Percentiles rank a stretch among this genome's conserved stretches.
Evolutionary conservation across 1,284 basidiomycete species (phyloP).

Genomic region (Apiotrichum veenhuisii): DNA sequence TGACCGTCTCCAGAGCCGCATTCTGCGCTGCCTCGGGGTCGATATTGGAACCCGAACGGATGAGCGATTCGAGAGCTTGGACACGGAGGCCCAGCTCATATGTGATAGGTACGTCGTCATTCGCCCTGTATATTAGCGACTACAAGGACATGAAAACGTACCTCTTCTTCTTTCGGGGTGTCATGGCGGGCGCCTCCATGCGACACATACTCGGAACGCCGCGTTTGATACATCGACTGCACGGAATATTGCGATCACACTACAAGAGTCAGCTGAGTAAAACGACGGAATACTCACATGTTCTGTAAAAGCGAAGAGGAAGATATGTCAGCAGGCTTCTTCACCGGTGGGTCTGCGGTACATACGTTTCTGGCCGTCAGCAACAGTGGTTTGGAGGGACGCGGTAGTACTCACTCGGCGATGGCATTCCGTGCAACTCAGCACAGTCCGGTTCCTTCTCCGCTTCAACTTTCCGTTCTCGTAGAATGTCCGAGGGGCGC

Average conservation of each 20-base stretch:
- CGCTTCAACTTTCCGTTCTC: slow-evolving; percentile 34
- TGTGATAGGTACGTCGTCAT: slow-evolving; percentile 33
- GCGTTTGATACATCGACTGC: slow-evolving; percentile 45
- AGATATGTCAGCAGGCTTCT: slow-evolving; percentile 7
- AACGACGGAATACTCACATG: slow-evolving; percentile 28
- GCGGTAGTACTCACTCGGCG: slow-evolving; percentile 33
- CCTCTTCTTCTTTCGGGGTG: slow-evolving; percentile 38
- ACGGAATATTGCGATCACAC: slow-evolving; percentile 49
- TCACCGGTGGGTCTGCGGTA: not conserved
- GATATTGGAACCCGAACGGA: slow-evolving; percentile 38
- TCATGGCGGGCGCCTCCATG: slow-evolving; percentile 42
- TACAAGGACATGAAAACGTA: no score
- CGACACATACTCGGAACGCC: slow-evolving; percentile 45
- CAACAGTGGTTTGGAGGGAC: not conserved
- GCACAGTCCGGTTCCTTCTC: slow-evolving; percentile 40
- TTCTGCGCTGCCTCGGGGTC: slow-evolving; percentile 35
- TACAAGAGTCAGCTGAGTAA: slow-evolving; percentile 23
- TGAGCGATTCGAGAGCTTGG: slow-evolving; percentile 42
- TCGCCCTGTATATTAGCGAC: slow-evolving; percentile 8
- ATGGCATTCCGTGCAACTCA: slow-evolving; percentile 49
- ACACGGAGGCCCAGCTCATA: slow-evolving; percentile 41
- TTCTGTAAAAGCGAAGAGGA: slow-evolving; percentile 23
- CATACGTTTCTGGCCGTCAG: slow-evolving; percentile 36
- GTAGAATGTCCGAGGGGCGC: slow-evolving; percentile 17
- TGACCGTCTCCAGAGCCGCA: slow-evolving; percentile 43